phyloP scores from a whole-genome alignment of 371 early-diverging fungal genomes.

The Parasitella parasitica region DNA sequence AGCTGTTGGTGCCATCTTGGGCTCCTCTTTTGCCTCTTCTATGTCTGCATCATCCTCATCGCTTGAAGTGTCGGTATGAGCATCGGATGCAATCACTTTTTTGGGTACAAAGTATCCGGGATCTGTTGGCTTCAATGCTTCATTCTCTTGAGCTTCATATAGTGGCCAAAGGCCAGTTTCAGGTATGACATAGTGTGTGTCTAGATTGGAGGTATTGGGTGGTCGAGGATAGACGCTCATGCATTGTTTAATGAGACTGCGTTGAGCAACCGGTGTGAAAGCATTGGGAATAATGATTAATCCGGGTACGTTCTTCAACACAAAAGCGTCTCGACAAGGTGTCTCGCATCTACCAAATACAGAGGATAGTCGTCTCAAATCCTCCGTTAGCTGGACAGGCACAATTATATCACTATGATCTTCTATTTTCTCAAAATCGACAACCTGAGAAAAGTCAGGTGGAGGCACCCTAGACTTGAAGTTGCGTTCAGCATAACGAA shows the following conservation, averaged over 20 bases:
- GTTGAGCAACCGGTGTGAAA: conserved; percentile 68
- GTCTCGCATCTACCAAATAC: conserved; percentile 20
- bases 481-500: conserved; percentile 74
- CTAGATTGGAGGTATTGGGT: conserved; percentile 82
- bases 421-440: conserved; percentile 49
- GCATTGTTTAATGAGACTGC: conserved; percentile 60
- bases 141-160: conserved; percentile 38
- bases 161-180: conserved; percentile 65
- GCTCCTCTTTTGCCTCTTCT: not conserved
- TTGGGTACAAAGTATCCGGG: conserved; percentile 22
- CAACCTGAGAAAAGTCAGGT: conserved; percentile 56
- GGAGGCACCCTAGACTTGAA: conserved; percentile 63
- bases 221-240: conserved; percentile 64
- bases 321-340: conserved; percentile 11
- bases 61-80: conserved; percentile 4
- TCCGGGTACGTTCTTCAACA: conserved; percentile 23
- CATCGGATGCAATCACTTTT: conserved; percentile 2
- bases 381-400: conserved; percentile 24
- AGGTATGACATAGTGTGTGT: conserved; percentile 82
- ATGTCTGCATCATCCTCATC: not conserved
- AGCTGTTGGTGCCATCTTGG: conserved; percentile 10
- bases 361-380: conserved; percentile 14
- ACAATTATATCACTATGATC: conserved; percentile 27
- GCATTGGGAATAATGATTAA: conserved; percentile 74
- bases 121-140: conserved; percentile 19